Evolutionary conservation across 1,284 basidiomycete genomes (phyloP), one percentile per base, ranked within the genome.

Genomic region (Xerocomus cyaneibrunnescens): DNA sequence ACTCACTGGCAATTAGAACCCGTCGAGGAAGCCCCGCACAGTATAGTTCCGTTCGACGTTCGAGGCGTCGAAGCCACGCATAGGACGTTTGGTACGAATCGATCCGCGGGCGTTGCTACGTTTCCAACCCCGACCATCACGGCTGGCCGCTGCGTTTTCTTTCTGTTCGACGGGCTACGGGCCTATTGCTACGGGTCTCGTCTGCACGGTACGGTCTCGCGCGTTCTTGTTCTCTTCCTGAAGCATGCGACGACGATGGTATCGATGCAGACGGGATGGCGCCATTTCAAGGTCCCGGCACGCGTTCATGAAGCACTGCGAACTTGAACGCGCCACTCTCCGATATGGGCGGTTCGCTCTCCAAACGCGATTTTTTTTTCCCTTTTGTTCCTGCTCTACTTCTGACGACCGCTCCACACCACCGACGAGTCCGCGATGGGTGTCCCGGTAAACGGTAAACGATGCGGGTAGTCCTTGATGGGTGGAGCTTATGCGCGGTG

Each of bases 401-500:
- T 36, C 31, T 28, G 31, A 17, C 37, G 30, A 8, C 27, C 30
- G 13, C 13, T 25, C 32, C 55, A 35, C 35, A 25, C 30, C 28
- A 39, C 54, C 31, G 54, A 37, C 27, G 37, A 43, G 28, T 17
- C 19, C 28, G 28, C 27, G 36, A 52, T 23, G 21, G 19, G 45
- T 17, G 22, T 17, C 12, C 31, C 14, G 19, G 25, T 10, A 16
- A 8, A n/a, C n/a, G 30, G 32, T 14, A 30, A n/a, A 25, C 7
- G 34, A 17, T 28, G 31, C 21, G n/a, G 12, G 8, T 10, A 7
- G 17, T 21, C 6, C 27, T 27, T 27, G 27, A 27, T 38, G 13
- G 21, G n/a, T 34, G 55, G 55, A 17, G 51, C n/a, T 55, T 47
- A 32, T 55, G 51, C 39, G 50, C 28, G 6, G 5, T 14, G 16